These are phyloP conservation scores for Pichia sp. DNA, from an alignment of 1,139 yeast species.

Conservation along the genomic window DNA sequence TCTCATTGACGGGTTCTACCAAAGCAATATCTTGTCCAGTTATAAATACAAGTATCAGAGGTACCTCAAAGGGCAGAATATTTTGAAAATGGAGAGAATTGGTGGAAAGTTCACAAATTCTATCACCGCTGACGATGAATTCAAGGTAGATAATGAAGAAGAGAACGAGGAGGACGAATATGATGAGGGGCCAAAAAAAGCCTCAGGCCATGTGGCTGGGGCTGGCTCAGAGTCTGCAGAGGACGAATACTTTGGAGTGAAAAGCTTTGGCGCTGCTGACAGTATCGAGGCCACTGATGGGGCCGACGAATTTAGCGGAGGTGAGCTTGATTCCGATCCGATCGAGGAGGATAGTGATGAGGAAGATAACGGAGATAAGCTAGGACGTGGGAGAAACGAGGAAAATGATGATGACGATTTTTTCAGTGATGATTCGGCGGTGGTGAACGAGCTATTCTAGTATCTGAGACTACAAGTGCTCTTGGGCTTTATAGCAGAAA, in stretches of 20 bases:
- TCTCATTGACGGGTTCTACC: conserved; percentile 31
- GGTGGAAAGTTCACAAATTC: conserved; percentile 31
- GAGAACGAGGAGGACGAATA: conserved; percentile 18
- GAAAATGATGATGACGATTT: conserved; percentile 14
- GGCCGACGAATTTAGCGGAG: conserved; percentile 9
- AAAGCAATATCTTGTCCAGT: conserved; percentile 26
- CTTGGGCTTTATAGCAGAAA: not conserved
- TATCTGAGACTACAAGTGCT: too few species aligned
- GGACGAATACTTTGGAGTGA: conserved; percentile 18
- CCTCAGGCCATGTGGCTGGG: not conserved
- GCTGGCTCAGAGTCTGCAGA: conserved; percentile 4
- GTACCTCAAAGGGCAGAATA: not conserved
- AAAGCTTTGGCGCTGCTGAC: not conserved
- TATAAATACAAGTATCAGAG: conserved; percentile 16
- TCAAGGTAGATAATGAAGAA: conserved; percentile 11
- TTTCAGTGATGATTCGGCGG: conserved; percentile 19
- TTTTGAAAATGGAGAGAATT: conserved; percentile 19
- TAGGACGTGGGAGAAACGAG: not conserved
- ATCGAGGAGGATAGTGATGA: conserved; percentile 24
- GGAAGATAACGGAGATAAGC: conserved; percentile 13
- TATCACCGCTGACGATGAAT: conserved; percentile 26
- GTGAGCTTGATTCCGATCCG: conserved; percentile 29
- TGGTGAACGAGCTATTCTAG: conserved; percentile 2
- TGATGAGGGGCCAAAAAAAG: conserved; percentile 1
- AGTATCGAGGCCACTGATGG: not conserved